These are phyloP conservation scores for Kwoniella shivajii DNA, from an alignment of 1,284 basidiomycete species.

Conservation along the genomic window DNA sequence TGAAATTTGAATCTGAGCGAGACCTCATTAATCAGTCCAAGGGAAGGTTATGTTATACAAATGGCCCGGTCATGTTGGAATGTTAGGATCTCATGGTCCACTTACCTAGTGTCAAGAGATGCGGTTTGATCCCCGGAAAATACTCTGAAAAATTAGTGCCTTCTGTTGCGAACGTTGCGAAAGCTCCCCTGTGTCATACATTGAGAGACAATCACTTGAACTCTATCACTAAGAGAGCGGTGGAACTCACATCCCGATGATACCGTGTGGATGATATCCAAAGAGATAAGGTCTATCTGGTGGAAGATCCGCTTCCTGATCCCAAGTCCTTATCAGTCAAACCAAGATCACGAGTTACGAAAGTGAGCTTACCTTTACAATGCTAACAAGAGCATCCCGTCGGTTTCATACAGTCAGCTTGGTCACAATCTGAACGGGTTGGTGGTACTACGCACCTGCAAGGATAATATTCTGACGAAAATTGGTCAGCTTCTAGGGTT, in stretches of 20 bases:
- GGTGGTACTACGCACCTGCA: slow-evolving; percentile 54
- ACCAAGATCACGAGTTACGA: background rate
- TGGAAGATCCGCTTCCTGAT: slow-evolving; percentile 81
- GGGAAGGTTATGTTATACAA: background rate
- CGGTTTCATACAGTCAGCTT: background rate
- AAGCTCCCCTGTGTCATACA: slow-evolving; percentile 68
- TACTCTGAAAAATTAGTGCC: slow-evolving; percentile 87
- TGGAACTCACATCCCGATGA: slow-evolving; percentile 80
- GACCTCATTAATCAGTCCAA: too few species aligned
- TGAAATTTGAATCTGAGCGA: slow-evolving; percentile 71
- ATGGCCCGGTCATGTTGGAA: background rate
- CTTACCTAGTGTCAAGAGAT: slow-evolving; percentile 78
- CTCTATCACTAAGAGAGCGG: background rate
- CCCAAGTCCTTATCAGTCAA: background rate
- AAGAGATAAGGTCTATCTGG: slow-evolving; percentile 91
- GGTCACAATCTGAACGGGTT: too few species aligned
- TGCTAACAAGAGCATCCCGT: slow-evolving; percentile 21
- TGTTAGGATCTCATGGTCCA: background rate
- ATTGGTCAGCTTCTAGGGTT: background rate
- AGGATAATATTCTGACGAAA: slow-evolving; percentile 76
- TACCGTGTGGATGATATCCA: slow-evolving; percentile 95
- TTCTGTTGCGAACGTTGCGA: slow-evolving; percentile 92
- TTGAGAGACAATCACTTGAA: slow-evolving; percentile 2
- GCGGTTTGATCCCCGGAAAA: slow-evolving; percentile 90
- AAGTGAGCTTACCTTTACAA: slow-evolving; percentile 32